Evolutionary conservation across 352 stramenopile species (phyloP), one percentile per base, ranked within the genome.

Genomic region (Phytophthora pseudosyringae): DNA sequence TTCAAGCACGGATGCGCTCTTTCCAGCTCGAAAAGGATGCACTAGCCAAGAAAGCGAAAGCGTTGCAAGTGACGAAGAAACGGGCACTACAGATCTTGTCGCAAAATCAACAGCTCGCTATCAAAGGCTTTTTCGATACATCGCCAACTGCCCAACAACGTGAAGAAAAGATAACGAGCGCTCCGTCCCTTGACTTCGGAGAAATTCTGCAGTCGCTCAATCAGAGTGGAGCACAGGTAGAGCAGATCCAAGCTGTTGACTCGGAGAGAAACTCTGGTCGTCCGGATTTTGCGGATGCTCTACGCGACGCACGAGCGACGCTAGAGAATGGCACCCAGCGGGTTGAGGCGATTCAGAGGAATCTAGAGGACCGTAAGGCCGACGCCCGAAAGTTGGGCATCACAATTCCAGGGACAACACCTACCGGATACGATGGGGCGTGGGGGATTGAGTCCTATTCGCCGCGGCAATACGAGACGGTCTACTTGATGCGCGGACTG

Each of bases 71-170:
- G 11, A 73, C 59, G 1, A 85, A 83, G 48, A 75, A 88, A 48
- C 74, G 59, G 28, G 81, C 78, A 12, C 58, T 90, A 3, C 63
- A 90, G 43, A 78, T 88, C 8, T 65, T 90, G 18, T 83, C 78
- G n/a, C 71, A 71, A 6, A 86, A 86, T 53, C 81, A 90, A 35
- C 81, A 90, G 18, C 13, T 71, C 3, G 75, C 78, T 4, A 77
- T 90, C 48, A 71, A 80, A 43, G 69, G 50, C 0, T 88, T 87
- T 61, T 88, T 73, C n/a, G 48, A 75, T 18, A 43, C 44, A 15
- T 15, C 33, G 12, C 40, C 46, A 45, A 39, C 8, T 45, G 13
- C 5, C 31, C 33, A 64, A 7, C n/a, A 61, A n/a, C 43, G 7
- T 25, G 47, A 56, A 31, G 26, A 63, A 15, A 40, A 44, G 7